A percentile compares a stretch with the other conserved stretches of the same genome.
Evolutionary conservation across 177 flowering plant species (phyloP).

Genomic region (Vitis hybrid): DNA sequence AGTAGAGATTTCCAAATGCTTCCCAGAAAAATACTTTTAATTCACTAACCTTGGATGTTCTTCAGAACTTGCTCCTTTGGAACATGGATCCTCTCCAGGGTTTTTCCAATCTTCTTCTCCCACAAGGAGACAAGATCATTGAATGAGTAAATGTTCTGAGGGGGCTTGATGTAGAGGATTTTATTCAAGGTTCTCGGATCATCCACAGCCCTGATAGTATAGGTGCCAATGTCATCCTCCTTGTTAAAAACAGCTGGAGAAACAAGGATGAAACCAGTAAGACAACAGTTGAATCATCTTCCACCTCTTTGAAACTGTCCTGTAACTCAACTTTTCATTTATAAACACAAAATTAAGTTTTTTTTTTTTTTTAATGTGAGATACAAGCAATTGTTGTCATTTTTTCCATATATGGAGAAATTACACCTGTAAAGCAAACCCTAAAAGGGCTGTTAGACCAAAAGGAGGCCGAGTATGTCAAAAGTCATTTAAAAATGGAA

Average conservation of each 20-base stretch:
- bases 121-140: slow-evolving; percentile 44
- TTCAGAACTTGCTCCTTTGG: slow-evolving; percentile 40
- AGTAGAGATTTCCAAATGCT: too few species aligned
- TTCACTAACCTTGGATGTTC: slow-evolving; percentile 33
- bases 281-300: neutral
- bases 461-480: too few species aligned
- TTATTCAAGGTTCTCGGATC: slow-evolving; percentile 70
- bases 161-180: slow-evolving; percentile 44
- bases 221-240: slow-evolving; percentile 54
- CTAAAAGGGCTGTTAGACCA: too few species aligned
- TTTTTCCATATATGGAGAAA: too few species aligned
- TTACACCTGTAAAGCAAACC: too few species aligned
- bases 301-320: too few species aligned
- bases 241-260: slow-evolving; percentile 40
- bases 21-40: neutral
- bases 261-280: neutral
- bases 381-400: neutral
- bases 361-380: neutral
- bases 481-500: too few species aligned
- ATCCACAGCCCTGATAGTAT: slow-evolving; percentile 52
- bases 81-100: slow-evolving; percentile 33
- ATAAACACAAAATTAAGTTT: neutral
- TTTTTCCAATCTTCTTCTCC: slow-evolving; percentile 44
- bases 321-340: neutral
- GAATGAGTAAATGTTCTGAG: slow-evolving; percentile 37